Conservation (phyloP, 139 green algal genomes). For the Marvania coccoides region DNA sequence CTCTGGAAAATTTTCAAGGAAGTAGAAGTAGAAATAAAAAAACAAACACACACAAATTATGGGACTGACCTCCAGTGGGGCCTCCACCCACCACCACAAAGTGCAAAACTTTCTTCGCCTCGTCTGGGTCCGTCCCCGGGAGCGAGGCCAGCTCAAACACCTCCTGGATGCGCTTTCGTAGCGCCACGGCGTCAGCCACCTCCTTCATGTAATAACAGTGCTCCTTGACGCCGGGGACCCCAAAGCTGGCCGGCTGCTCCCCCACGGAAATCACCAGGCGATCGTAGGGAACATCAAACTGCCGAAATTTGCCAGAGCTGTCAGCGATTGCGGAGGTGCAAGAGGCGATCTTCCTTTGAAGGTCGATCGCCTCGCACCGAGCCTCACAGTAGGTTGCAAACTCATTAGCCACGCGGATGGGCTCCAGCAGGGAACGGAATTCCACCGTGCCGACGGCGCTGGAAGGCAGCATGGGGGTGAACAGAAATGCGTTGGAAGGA, state of each 20-base stretch:
- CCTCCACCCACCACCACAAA: slow-evolving; percentile 83
- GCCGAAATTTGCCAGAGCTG: slow-evolving; percentile 3
- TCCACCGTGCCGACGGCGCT: slow-evolving; percentile 59
- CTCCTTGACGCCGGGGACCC: slow-evolving; percentile 62
- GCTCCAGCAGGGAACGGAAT: slow-evolving; percentile 56
- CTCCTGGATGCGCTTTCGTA: slow-evolving; percentile 41
- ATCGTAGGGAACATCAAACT: slow-evolving; percentile 59
- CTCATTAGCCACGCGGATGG: slow-evolving; percentile 52
- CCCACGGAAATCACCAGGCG: slow-evolving; percentile 66
- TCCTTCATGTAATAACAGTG: slow-evolving; percentile 80
- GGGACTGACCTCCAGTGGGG: slow-evolving; percentile 59
- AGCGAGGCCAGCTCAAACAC: slow-evolving; percentile 67
- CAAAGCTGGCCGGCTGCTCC: slow-evolving; percentile 70
- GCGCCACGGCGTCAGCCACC: slow-evolving; percentile 28
- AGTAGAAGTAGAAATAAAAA: no score
- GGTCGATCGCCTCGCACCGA: slow-evolving; percentile 35
- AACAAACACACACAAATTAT: no score
- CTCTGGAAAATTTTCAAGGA: no score
- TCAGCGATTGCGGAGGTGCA: slow-evolving; percentile 32
- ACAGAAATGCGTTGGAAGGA: slow-evolving; percentile 68
- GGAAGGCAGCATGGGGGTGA: slow-evolving; percentile 69
- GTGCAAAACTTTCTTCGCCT: slow-evolving; percentile 38
- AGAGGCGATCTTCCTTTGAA: slow-evolving; percentile 25
- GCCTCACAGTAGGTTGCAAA: slow-evolving; percentile 56
- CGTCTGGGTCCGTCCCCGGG: slow-evolving; percentile 49